Conservation (phyloP, 1,284 basidiomycete genomes). For the Anthracocystis walkeri region DNA sequence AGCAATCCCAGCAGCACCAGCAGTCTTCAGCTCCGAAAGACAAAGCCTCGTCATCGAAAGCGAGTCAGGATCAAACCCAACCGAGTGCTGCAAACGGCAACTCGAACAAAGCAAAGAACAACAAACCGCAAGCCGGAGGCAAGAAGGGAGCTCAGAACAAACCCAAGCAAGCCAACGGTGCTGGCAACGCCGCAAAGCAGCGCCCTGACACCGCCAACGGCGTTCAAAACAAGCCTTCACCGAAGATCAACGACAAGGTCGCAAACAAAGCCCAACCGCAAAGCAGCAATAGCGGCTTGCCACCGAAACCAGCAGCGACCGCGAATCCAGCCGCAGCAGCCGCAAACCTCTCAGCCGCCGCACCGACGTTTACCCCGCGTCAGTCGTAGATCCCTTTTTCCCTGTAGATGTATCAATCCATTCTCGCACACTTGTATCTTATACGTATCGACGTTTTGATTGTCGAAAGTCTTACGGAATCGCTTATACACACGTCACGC, state of each 20-base stretch:
- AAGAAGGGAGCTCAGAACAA: slow-evolving; percentile 19
- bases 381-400: not conserved
- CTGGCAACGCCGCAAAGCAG: slow-evolving; percentile 1
- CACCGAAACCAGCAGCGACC: slow-evolving; percentile 17
- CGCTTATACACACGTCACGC: not conserved
- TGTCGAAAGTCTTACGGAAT: not conserved
- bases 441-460: not conserved
- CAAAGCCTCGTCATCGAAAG: slow-evolving; percentile 5
- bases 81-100: slow-evolving; percentile 2
- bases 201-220: not conserved
- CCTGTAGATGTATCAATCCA: not conserved
- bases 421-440: not conserved
- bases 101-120: slow-evolving; percentile 8
- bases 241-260: slow-evolving; percentile 11
- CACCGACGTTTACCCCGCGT: slow-evolving; percentile 33
- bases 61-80: slow-evolving; percentile 6
- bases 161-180: slow-evolving; percentile 22
- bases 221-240: slow-evolving; percentile 11
- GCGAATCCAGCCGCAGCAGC: slow-evolving; percentile 2
- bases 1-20: slow-evolving; percentile 16
- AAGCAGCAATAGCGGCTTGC: slow-evolving; percentile 4
- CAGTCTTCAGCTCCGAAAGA: slow-evolving; percentile 11
- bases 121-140: slow-evolving; percentile 21
- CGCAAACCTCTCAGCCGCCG: slow-evolving; percentile 30
- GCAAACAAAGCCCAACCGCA: slow-evolving; percentile 5